Evolutionary conservation across 1,284 basidiomycete genomes (phyloP).

Genomic region (Tilletia indica): DNA sequence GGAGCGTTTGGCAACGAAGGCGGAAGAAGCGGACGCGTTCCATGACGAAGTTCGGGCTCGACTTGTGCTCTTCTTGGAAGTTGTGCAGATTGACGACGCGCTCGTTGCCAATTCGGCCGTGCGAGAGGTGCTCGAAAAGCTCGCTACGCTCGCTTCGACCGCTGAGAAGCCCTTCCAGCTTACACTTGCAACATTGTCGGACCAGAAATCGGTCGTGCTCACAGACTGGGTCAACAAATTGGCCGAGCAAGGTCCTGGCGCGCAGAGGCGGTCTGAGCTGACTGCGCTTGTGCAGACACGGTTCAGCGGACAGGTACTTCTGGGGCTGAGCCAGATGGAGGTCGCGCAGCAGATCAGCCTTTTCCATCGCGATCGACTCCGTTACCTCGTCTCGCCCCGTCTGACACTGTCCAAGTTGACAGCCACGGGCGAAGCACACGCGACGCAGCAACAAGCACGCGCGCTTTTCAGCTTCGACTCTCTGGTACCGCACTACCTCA

Average conservation of each 20-base stretch:
- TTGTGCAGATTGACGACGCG: constrained; percentile 9
- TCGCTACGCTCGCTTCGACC: constrained; percentile 6
- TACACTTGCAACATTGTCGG: not conserved
- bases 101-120: constrained; percentile 14
- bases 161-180: constrained; percentile 2
- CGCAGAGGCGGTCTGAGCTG: constrained; percentile 10
- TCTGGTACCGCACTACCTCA: constrained; percentile 44
- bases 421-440: not conserved
- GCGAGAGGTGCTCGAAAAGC: not conserved
- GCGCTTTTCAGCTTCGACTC: constrained; percentile 48
- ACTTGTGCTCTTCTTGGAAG: constrained; percentile 10
- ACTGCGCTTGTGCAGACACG: constrained; percentile 20
- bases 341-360: constrained; percentile 52
- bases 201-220: not conserved
- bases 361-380: constrained; percentile 42
- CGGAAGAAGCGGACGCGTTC: not conserved
- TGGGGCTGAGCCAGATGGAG: constrained; percentile 45
- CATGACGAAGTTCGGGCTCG: constrained; percentile 8
- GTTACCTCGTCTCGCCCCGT: constrained; percentile 23
- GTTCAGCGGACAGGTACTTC: constrained; percentile 24
- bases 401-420: constrained; percentile 18
- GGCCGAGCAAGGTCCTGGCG: constrained; percentile 21
- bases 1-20: not conserved
- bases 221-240: constrained; percentile 29
- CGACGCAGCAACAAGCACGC: constrained; percentile 23